Evolutionary conservation across 164 flowering plant genomes (phyloP).

Genomic region (Liriodendron chinense): DNA sequence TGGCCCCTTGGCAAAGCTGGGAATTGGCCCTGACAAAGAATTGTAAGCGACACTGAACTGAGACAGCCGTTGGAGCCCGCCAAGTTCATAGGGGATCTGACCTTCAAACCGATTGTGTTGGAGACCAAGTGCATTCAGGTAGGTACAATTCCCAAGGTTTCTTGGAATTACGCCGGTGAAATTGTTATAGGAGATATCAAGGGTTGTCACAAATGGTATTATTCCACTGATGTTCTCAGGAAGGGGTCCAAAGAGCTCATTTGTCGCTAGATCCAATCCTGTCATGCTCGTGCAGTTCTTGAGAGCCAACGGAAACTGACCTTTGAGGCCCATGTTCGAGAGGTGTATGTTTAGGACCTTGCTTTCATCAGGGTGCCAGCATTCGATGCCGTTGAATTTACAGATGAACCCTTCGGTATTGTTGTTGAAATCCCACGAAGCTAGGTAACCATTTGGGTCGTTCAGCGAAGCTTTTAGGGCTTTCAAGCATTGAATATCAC

Average conservation of each 20-base stretch:
- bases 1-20: constrained; percentile 22
- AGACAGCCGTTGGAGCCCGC: constrained; percentile 43
- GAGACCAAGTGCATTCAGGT: constrained; percentile 57
- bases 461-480: constrained; percentile 37
- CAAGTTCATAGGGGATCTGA: constrained; percentile 48
- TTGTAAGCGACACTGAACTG: constrained; percentile 56
- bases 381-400: constrained; percentile 58
- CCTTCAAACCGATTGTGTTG: constrained; percentile 59
- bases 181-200: constrained; percentile 70
- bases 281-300: constrained; percentile 58
- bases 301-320: constrained; percentile 63
- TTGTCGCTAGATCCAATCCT: constrained; percentile 69
- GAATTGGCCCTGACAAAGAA: constrained; percentile 52
- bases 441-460: constrained; percentile 47
- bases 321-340: constrained; percentile 55
- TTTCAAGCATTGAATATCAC: constrained; percentile 55
- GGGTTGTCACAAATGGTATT: constrained; percentile 35
- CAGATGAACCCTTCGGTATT: constrained; percentile 63
- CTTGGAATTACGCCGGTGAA: constrained; percentile 60
- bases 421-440: constrained; percentile 57
- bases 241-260: constrained; percentile 48
- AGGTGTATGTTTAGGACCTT: constrained; percentile 59
- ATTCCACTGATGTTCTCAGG: constrained; percentile 42
- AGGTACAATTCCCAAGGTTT: constrained; percentile 43
- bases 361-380: constrained; percentile 80